Evolutionary conservation across 257 asterid genomes (phyloP).

Genomic region (Fraxinus quadrangulata): DNA sequence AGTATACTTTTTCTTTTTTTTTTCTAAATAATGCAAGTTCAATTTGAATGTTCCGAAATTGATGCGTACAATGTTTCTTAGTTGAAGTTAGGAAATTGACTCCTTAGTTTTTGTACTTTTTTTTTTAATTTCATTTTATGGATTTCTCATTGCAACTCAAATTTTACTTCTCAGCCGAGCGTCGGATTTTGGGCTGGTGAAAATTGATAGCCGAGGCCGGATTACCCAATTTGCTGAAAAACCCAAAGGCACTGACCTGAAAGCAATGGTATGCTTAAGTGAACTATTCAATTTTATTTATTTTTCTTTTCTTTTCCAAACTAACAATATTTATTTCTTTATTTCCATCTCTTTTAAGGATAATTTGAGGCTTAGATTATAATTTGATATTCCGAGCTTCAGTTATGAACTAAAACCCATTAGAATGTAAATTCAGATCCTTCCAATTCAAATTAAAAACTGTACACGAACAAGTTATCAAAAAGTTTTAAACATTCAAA

Average conservation of each 20-base stretch:
- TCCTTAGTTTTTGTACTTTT: neutral
- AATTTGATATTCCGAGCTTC: neutral
- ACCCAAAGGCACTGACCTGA: constrained; percentile 77
- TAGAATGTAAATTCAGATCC: neutral
- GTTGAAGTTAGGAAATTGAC: neutral
- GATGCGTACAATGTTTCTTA: neutral
- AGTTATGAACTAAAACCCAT: neutral
- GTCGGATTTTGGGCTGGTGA: constrained; percentile 82
- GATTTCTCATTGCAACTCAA: constrained; percentile 10
- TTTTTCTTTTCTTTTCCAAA: neutral
- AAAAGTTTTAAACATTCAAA: neutral
- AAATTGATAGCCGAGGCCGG: constrained; percentile 79
- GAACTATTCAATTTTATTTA: neutral
- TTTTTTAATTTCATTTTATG: neutral
- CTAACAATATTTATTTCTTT: neutral
- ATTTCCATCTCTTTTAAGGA: neutral
- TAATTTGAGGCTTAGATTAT: neutral
- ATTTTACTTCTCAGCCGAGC: constrained; percentile 72
- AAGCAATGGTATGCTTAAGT: constrained; percentile 66
- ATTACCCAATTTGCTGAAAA: constrained; percentile 80
- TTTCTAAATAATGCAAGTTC: neutral
- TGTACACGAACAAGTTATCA: neutral
- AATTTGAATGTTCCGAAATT: neutral
- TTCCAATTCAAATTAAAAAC: too few species aligned
- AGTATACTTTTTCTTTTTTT: neutral